These are phyloP conservation scores for Leucosporidium yakuticum DNA, from an alignment of 768 basidiomycete species.

Conservation along the genomic window DNA sequence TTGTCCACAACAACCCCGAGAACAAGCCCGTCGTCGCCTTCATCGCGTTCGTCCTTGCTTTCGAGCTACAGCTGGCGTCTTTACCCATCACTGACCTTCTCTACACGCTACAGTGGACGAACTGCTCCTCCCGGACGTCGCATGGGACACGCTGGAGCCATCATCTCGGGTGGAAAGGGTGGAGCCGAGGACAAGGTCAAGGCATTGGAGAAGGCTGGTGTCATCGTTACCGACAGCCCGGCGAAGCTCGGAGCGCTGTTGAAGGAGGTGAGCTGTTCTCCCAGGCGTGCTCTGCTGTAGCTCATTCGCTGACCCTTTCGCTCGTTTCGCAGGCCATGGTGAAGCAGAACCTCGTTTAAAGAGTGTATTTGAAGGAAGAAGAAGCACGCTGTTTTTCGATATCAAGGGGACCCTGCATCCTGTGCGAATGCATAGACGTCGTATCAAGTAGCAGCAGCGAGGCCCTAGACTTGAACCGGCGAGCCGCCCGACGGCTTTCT, in stretches of 20 bases:
- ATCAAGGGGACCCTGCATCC: no score
- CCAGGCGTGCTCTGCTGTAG: neutral
- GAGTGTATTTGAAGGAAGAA: no score
- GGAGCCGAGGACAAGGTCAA: slow-evolving; percentile 80
- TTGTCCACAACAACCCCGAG: slow-evolving; percentile 87
- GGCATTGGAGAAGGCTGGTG: slow-evolving; percentile 78
- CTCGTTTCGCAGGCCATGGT: slow-evolving; percentile 19
- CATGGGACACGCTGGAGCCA: slow-evolving; percentile 82
- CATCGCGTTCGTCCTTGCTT: slow-evolving; percentile 55
- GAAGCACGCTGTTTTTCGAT: no score
- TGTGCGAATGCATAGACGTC: no score
- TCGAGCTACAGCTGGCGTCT: neutral
- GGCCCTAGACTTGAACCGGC: no score
- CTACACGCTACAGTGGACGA: slow-evolving; percentile 51
- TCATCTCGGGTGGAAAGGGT: slow-evolving; percentile 97
- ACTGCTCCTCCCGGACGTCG: slow-evolving; percentile 96
- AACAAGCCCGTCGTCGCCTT: slow-evolving; percentile 96
- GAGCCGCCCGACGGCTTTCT: no score
- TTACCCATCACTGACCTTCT: neutral
- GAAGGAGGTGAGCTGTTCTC: slow-evolving; percentile 59
- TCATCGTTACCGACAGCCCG: slow-evolving; percentile 86
- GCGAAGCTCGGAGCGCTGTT: slow-evolving; percentile 88
- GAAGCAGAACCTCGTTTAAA: neutral
- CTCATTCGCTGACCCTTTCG: neutral
- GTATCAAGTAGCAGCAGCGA: no score